Evolutionary conservation across 257 asterid genomes (phyloP).

Genomic region (Plantago ovata): DNA sequence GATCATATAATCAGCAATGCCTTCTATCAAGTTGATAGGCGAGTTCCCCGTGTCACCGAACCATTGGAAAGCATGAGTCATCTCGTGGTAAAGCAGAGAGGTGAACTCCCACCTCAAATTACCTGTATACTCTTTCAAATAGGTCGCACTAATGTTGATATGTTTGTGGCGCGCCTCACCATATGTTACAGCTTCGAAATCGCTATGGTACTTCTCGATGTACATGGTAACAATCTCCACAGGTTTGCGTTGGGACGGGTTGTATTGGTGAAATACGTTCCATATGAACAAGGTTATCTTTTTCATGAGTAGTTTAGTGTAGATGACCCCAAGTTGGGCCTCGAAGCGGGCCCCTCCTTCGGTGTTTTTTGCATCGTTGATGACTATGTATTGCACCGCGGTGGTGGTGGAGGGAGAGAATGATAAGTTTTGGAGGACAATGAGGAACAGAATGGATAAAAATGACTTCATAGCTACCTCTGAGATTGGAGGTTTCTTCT

Average conservation of each 20-base stretch:
- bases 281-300: not conserved
- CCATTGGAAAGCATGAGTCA: constrained; percentile 49
- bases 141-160: constrained; percentile 30
- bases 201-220: not conserved
- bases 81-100: constrained; percentile 34
- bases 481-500: no score
- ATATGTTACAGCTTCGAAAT: not conserved
- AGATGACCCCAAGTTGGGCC: not conserved
- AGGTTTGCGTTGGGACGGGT: not conserved
- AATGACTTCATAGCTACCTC: no score
- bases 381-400: not conserved
- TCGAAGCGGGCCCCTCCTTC: not conserved
- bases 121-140: constrained; percentile 26
- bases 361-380: not conserved
- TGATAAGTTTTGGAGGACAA: no score
- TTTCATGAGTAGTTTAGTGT: not conserved
- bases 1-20: constrained; percentile 36
- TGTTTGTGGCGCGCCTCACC: not conserved
- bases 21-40: constrained; percentile 32
- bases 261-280: not conserved
- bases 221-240: not conserved
- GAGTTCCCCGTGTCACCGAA: constrained; percentile 30
- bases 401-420: not conserved
- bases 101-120: constrained; percentile 39
- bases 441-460: no score